Evolutionary conservation across 164 flowering plant species (phyloP), one percentile per base, ranked within the genome.

Genomic region (Houttuynia cordata): DNA sequence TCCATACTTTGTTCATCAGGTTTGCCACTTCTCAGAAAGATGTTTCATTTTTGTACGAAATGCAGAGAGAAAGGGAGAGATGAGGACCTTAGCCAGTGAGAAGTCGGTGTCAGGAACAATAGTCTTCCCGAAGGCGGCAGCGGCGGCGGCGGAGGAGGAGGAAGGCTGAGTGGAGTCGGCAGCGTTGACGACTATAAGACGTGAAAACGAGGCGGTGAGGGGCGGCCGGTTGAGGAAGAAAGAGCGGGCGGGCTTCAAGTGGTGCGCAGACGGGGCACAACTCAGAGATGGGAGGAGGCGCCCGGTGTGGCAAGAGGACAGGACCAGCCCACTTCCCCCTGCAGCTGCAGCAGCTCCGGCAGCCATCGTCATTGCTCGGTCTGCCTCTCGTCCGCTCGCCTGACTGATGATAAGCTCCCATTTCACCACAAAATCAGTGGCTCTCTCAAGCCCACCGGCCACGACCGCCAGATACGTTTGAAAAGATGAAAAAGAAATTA

Each of bases 161-260:
- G 82, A 60, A 19, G 86, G 62, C 65, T 68, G 86, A 18, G 87
- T 79, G 39, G 91, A 84, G 50, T 84, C 90, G 8, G 72, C 85
- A 10, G 96, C 90, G 75, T 62, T 69, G 62, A 77, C 6, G 62
- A 79, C 45, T 60, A 76, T 73, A 10, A 51, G 49, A 19, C 51
- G 56, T 21, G 17, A 45, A 45, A 13, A 54, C 34, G 34, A 21
- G 21, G 10, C 34, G 7, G 6, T 14, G 37, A 51, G 23, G 49
- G 57, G 65, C 9, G 51, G 51, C 14, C 50, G 57, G 45, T 20
- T 49, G 53, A 56, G 22, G 58, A 66, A 50, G 30, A 39, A 0
- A 45, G 49, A 2, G 37, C 37, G 37, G 24, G 58, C 24, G 42
- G 55, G 22, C 39, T 53, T 63, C 6, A 30, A 64, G 53, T 37